Evolutionary conservation across 495 filamentous ascomycete species (phyloP).

Genomic region (Penicillium herquei): DNA sequence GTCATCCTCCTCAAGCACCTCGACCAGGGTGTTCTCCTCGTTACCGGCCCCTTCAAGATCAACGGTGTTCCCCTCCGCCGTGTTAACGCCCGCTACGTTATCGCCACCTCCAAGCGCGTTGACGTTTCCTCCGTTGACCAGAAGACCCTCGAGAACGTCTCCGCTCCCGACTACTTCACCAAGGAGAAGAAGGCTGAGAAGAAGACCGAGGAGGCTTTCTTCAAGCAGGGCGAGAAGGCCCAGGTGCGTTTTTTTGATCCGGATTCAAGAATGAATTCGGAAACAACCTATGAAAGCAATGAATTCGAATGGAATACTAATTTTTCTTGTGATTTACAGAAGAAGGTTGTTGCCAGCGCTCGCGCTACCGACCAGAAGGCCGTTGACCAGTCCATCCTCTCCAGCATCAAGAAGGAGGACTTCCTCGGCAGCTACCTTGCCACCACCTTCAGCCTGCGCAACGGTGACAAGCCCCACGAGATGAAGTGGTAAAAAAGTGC

Average conservation of each 20-base stretch:
- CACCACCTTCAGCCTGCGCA: conserved; percentile 91
- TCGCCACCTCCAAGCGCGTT: conserved; percentile 89
- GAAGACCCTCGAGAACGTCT: conserved; percentile 80
- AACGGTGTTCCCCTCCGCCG: conserved; percentile 98
- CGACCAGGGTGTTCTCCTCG: conserved; percentile 92
- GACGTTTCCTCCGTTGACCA: conserved; percentile 80
- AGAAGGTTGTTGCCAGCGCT: conserved; percentile 87
- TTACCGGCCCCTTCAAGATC: conserved; percentile 99
- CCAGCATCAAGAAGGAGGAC: conserved; percentile 93
- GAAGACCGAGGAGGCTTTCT: conserved; percentile 93
- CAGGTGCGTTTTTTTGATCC: conserved; percentile 65
- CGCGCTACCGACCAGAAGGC: conserved; percentile 96
- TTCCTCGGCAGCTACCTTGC: conserved; percentile 85
- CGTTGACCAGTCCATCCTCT: conserved; percentile 88
- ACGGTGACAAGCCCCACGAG: conserved; percentile 97
- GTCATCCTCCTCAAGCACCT: conserved; percentile 98
- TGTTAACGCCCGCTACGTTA: conserved; percentile 98
- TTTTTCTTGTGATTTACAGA: conserved; percentile 54
- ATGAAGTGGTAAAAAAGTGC: conserved; percentile 78
- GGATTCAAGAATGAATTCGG: background rate
- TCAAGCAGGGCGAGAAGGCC: conserved; percentile 95
- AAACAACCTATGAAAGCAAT: background rate
- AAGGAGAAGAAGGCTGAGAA: conserved; percentile 90
- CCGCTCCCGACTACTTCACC: conserved; percentile 86
- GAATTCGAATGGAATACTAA: conserved; percentile 10